phyloP scores from a whole-genome alignment of 495 filamentous ascomycete genomes.

The Penicillium samsonianum region DNA sequence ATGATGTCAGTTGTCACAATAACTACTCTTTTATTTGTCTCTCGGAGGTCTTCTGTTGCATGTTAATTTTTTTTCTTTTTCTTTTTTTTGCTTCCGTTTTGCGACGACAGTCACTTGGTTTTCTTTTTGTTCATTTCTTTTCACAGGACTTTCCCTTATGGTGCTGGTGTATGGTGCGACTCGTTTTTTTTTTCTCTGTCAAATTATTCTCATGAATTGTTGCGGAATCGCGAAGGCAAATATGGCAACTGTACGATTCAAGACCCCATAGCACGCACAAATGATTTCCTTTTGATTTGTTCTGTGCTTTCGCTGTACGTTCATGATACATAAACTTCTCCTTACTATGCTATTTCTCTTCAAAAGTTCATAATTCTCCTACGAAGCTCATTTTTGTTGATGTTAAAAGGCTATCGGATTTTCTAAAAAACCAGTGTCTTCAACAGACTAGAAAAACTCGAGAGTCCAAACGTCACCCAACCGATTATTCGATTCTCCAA shows the following conservation, averaged over 20 bases:
- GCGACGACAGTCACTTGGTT: constrained; percentile 2
- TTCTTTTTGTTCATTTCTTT: constrained; percentile 5
- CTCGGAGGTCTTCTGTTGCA: constrained; percentile 10
- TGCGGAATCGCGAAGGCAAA: constrained; percentile 14
- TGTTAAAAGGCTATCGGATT: not conserved
- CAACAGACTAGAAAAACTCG: constrained; percentile 7
- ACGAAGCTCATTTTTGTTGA: constrained; percentile 18
- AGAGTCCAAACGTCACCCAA: constrained; percentile 50
- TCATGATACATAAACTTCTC: constrained; percentile 40
- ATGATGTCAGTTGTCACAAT: constrained; percentile 37
- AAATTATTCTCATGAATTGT: constrained; percentile 14
- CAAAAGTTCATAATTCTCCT: constrained; percentile 34
- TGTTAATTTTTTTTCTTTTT: constrained; percentile 3
- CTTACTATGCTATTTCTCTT: constrained; percentile 18
- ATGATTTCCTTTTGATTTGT: constrained; percentile 19
- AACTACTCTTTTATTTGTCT: constrained; percentile 24
- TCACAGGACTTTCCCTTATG: constrained; percentile 13
- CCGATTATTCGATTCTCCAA: constrained; percentile 48
- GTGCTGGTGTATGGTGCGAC: constrained; percentile 33
- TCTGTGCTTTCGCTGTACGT: constrained; percentile 33
- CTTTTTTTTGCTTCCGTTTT: constrained; percentile 8
- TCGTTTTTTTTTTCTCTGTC: constrained; percentile 21
- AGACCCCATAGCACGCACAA: constrained; percentile 29
- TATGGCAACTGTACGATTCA: constrained; percentile 30
- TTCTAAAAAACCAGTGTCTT: not conserved